These are phyloP conservation scores for Paramyrothecium roridum DNA, from an alignment of 2,329 filamentous ascomycete genomes.

Conservation along the genomic window DNA sequence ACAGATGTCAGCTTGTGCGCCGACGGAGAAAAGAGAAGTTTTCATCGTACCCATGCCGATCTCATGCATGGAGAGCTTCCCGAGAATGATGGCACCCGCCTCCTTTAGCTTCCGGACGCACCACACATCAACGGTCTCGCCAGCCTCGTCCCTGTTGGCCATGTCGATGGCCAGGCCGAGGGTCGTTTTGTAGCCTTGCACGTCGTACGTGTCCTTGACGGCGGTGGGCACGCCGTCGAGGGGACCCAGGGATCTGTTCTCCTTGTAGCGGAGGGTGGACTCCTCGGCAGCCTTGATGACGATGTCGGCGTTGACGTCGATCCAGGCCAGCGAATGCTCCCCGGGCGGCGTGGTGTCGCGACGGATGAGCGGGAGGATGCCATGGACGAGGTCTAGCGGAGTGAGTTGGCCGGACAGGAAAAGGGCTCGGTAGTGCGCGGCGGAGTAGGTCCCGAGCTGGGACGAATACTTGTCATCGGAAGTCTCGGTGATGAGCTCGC, in stretches of 20 bases:
- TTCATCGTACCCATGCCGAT: constrained; percentile 58
- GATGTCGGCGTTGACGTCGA: constrained; percentile 36
- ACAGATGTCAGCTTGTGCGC: constrained; percentile 3
- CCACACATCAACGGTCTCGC: constrained; percentile 55
- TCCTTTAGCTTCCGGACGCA: constrained; percentile 68
- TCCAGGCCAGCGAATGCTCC: constrained; percentile 40
- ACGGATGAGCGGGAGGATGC: constrained; percentile 43
- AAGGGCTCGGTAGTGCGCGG: constrained; percentile 40
- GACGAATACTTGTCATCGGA: too few species aligned
- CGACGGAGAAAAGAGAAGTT: too few species aligned
- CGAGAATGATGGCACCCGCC: constrained; percentile 67
- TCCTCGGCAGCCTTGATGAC: constrained; percentile 39
- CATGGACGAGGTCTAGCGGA: constrained; percentile 39
- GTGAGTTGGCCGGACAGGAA: constrained; percentile 43
- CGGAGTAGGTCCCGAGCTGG: constrained; percentile 37
- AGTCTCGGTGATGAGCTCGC: too few species aligned
- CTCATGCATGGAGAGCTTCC: constrained; percentile 76
- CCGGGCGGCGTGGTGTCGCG: constrained; percentile 32
- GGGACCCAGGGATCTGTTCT: constrained; percentile 55
- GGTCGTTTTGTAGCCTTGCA: constrained; percentile 69
- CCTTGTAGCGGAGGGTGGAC: constrained; percentile 44
- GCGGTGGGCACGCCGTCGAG: constrained; percentile 73
- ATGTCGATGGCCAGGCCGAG: constrained; percentile 62
- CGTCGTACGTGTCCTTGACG: constrained; percentile 73
- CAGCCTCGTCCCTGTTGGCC: constrained; percentile 38